Evolutionary conservation across 768 basidiomycete species (phyloP).

Genomic region (Nevesoporus exiguus): DNA sequence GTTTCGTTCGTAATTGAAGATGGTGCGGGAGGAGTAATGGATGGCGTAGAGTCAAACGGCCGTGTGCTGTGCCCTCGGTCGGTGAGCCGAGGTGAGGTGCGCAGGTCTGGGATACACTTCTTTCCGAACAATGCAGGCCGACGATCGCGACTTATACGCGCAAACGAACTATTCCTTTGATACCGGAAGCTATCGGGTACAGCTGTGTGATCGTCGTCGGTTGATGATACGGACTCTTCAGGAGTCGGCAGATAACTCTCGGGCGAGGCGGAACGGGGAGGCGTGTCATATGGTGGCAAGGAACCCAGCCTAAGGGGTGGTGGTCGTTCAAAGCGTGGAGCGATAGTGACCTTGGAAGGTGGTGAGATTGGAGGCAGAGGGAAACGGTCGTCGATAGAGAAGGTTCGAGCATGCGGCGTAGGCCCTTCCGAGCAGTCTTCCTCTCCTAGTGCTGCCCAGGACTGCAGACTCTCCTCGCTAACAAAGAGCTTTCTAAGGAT

Average conservation of each 20-base stretch:
- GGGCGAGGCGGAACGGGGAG: conserved; percentile 49
- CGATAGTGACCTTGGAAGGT: conserved; percentile 26
- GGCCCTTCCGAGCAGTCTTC: conserved; percentile 36
- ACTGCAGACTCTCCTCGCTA: conserved; percentile 41
- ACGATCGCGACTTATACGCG: conserved; percentile 35
- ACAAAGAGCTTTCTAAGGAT: conserved; percentile 6
- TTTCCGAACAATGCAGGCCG: conserved; percentile 49
- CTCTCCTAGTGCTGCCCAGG: conserved; percentile 44
- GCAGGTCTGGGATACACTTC: conserved; percentile 86
- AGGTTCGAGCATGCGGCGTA: conserved; percentile 53
- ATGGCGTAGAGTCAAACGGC: conserved; percentile 24
- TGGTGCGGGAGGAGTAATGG: conserved; percentile 3
- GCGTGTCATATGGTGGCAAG: conserved; percentile 39
- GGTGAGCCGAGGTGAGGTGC: conserved; percentile 45
- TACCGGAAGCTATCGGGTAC: conserved; percentile 35
- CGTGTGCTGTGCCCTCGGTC: conserved; percentile 22
- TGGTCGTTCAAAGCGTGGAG: conserved; percentile 37
- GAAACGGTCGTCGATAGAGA: conserved; percentile 58
- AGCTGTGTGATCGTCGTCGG: conserved; percentile 41
- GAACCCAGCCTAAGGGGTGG: conserved; percentile 49
- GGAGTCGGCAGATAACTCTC: conserved; percentile 56
- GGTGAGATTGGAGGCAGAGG: conserved; percentile 36
- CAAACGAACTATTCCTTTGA: conserved; percentile 51
- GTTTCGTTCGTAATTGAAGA: conserved; percentile 14
- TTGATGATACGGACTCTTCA: conserved; percentile 50